Base-by-base conservation (phyloP, 2,329 filamentous ascomycete genomes). In the Macrophomina pseudophaseolina region DNA sequence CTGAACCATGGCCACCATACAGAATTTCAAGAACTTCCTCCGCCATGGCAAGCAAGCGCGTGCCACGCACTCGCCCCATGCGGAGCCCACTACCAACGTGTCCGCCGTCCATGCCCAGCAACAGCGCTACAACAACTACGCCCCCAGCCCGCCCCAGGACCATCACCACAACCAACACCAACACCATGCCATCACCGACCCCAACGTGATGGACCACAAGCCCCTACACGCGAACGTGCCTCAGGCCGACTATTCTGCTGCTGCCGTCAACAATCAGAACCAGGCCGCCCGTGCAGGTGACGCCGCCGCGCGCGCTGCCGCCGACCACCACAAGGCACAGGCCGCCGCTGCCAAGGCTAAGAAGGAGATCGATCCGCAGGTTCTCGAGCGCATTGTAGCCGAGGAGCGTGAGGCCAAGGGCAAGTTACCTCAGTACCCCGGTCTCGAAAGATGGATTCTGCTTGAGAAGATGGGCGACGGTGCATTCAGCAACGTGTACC, bases 381-480 rank as follows among this genome's bases (percentile, higher is more conserved):
- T 94, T 69, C 85, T 97, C 33, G 91, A 93, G 76, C 90, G 91
- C 74, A 89, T 98, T 48, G 89, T 99, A 1, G 92, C 93, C 66
- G 95, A 98, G 77, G 95, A 98, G 83, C 92, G 93, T 68, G 91
- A 92, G 74, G 92, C 84, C 80, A 92, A 89, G 78, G 88, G 88
- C 76, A 97, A 94, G 79, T 90, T 98, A 75, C 94, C 95, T 48
- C 87, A 84, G 72, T 97, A 97, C 74, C 91, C 92, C 0, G 92
- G 92, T 44, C 83, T 97, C 46, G 93, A 97, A 73, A 84, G 94
- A 74, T 99, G 92, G 90, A 88, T 90, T 64, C 83, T 97, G 40
- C 67, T 95, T 63, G 94, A 97, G 81, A 98, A 98, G 86, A 99
- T 99, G 94, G 95, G 95, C 70, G 95, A 98, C 72, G 95, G 95